phyloP scores from a whole-genome alignment of 2,329 filamentous ascomycete genomes.

The Apiospora aurea region DNA sequence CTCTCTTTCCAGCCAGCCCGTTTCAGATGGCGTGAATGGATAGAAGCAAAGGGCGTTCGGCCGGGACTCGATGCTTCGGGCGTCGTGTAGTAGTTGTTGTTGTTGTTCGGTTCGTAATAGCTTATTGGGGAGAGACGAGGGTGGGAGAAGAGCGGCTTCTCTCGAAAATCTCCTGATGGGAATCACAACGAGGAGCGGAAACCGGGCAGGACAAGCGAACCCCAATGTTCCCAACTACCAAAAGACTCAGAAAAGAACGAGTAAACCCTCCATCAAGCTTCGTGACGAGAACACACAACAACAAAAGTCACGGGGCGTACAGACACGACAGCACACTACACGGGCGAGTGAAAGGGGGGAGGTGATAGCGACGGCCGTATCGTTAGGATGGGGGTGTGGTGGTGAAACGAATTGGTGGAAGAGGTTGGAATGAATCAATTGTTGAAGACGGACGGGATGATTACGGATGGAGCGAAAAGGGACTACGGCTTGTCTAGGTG shows the following conservation, averaged over 20 bases:
- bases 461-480: slow-evolving; percentile 21
- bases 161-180: not conserved
- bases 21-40: slow-evolving; percentile 6
- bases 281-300: not conserved
- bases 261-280: slow-evolving; percentile 22
- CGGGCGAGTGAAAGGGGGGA: not conserved
- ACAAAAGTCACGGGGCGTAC: not conserved
- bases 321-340: slow-evolving; percentile 14
- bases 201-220: slow-evolving; percentile 13
- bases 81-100: not conserved
- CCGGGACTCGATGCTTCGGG: not conserved
- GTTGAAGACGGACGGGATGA: slow-evolving; percentile 20
- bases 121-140: not conserved
- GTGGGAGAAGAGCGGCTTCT: not conserved
- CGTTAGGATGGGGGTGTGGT: slow-evolving; percentile 10
- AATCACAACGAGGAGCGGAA: slow-evolving; percentile 10
- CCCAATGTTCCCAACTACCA: slow-evolving; percentile 21
- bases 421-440: slow-evolving; percentile 22
- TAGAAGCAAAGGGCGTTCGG: not conserved
- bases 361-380: slow-evolving; percentile 17
- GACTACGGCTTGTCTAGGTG: slow-evolving; percentile 3
- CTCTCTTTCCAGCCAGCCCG: not conserved
- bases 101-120: not conserved
- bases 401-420: slow-evolving; percentile 21
- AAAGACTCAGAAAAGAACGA: slow-evolving; percentile 23